Conservation (phyloP, 2,329 filamentous ascomycete genomes). For the Pseudogymnoascus sp. region DNA sequence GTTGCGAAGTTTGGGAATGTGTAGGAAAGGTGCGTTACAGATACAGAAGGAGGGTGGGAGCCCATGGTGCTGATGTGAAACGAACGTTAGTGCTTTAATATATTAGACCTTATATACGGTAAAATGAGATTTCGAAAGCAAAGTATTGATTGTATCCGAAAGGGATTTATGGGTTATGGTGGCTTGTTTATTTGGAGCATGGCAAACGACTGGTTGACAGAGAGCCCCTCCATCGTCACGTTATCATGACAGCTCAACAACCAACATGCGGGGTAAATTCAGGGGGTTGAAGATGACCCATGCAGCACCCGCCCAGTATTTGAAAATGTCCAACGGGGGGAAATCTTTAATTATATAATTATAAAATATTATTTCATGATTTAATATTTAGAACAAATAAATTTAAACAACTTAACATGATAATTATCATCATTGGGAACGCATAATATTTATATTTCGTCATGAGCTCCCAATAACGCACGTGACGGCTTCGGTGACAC, state of each 20-base stretch:
- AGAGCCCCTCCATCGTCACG: slow-evolving; percentile 4
- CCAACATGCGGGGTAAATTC: slow-evolving; percentile 1
- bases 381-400: neutral
- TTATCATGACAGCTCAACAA: slow-evolving; percentile 7
- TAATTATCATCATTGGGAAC: neutral
- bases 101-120: slow-evolving; percentile 8
- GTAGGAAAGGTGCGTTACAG: slow-evolving; percentile 73
- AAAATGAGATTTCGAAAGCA: slow-evolving; percentile 1
- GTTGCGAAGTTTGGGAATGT: slow-evolving; percentile 76
- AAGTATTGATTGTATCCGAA: slow-evolving; percentile 6
- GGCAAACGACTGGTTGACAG: neutral
- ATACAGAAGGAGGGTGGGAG: slow-evolving; percentile 41
- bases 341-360: neutral
- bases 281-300: neutral
- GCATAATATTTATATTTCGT: neutral
- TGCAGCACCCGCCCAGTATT: too few species aligned
- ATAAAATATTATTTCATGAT: neutral
- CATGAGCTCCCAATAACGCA: neutral
- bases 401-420: neutral
- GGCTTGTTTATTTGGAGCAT: slow-evolving; percentile 6
- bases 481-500: neutral
- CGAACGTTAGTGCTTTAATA: slow-evolving; percentile 1
- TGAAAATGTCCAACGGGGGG: neutral
- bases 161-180: slow-evolving; percentile 5
- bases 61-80: neutral